Base-by-base conservation (phyloP, 371 early-diverging fungal species). In the Encephalitozoon intestinalis region DNA sequence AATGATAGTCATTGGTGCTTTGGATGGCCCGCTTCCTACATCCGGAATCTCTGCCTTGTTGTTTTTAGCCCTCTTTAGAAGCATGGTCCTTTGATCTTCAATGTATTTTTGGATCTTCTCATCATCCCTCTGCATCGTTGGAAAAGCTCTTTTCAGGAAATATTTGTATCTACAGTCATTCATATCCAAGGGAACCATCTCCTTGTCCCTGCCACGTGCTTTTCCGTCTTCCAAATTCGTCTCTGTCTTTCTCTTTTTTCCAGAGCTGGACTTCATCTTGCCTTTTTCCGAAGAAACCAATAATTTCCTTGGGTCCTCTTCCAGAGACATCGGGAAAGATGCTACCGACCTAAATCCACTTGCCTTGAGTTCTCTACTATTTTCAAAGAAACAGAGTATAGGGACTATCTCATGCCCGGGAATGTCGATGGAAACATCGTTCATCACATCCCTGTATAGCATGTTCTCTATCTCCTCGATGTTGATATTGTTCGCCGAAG, bases 1-100 rank as follows among this genome's bases (percentile, higher is more conserved):
- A 37, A 68, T 63, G 12, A 70, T 46, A 8, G 39, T 23, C 43
- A 28, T 73, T 18, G 64, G 46, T 28, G 25, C 51, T 11, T 76
- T 21, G 7, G 18, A 53, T 40, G 54, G 63, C 9, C 63, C 8
- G 34, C 46, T 68, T 1, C 25, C 30, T n/a, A 74, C 8, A 6
- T 63, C 63, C 4, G 73, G 73, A 46, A 78, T 52, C 9, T 31
- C 25, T 58, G 79, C 74, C 26, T 64, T 68, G 43, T 78, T 78
- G 15, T 15, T 11, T 21, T 30, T 40, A 18, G 74, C 69, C 52
- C 79, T 78, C 6, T 65, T 28, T 26, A 50, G 23, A 25, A 75
- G 69, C 41, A 50, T 31, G 28, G 2, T 12, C 12, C 73, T 66
- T 5, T 58, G 34, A n/a, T 64, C 65, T 34, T 18, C 15, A 28